phyloP scores from a whole-genome alignment of 495 filamentous ascomycete genomes.

The Hypoxylon trugodes region DNA sequence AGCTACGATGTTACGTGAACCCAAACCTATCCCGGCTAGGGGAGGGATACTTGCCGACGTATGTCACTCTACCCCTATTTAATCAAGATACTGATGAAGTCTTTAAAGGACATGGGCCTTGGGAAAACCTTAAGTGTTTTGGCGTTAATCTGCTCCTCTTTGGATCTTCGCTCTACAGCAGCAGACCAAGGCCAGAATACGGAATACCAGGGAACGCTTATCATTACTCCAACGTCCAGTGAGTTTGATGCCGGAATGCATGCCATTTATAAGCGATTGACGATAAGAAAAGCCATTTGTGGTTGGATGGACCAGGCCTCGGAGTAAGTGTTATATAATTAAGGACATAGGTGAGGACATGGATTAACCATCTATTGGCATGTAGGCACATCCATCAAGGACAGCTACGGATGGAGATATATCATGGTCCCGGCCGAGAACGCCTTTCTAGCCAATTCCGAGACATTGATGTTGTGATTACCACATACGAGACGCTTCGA shows the following conservation, averaged over 20 bases:
- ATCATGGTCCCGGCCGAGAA: slow-evolving; percentile 8
- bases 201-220: slow-evolving; percentile 22
- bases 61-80: neutral
- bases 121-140: slow-evolving; percentile 43
- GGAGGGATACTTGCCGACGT: slow-evolving; percentile 47
- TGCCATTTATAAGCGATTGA: neutral
- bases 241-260: neutral
- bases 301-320: neutral
- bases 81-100: neutral
- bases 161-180: slow-evolving; percentile 24
- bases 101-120: slow-evolving; percentile 46
- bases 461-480: neutral
- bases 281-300: neutral
- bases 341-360: neutral
- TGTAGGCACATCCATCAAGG: slow-evolving; percentile 28
- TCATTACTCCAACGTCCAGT: slow-evolving; percentile 42
- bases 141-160: slow-evolving; percentile 31
- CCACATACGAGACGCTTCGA: slow-evolving; percentile 1
- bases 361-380: neutral
- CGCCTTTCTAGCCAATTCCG: neutral
- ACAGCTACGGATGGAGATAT: slow-evolving; percentile 10
- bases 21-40: slow-evolving; percentile 12
- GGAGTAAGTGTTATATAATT: slow-evolving; percentile 1
- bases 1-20: slow-evolving; percentile 21
- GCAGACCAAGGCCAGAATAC: neutral